Evolutionary conservation across 495 filamentous ascomycete species (phyloP).

Genomic region (Umbilicaria muhlenbergii): DNA sequence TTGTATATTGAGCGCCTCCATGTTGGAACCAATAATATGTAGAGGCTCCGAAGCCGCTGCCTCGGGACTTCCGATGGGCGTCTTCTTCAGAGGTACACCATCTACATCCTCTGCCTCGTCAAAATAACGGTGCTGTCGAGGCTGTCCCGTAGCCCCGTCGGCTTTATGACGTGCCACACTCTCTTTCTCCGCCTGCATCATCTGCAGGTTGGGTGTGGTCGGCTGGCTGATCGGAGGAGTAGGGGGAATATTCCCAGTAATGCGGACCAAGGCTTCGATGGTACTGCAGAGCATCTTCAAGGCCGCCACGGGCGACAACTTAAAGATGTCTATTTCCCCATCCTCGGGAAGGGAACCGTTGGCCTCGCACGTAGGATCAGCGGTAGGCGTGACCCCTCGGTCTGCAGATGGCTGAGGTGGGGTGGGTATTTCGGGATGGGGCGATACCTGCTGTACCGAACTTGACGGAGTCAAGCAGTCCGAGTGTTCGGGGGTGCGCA

Average conservation of each 20-base stretch:
- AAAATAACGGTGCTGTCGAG: constrained; percentile 4
- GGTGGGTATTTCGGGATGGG: constrained; percentile 10
- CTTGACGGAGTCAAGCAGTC: too few relatives aligned
- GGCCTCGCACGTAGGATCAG: constrained; percentile 7
- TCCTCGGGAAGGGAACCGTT: constrained; percentile 6
- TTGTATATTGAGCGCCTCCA: constrained; percentile 49
- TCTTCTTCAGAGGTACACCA: constrained; percentile 25
- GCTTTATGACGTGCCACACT: constrained; percentile 22
- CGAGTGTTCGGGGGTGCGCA: too few relatives aligned
- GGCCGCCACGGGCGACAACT: constrained; percentile 56
- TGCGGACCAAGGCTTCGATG: constrained; percentile 54
- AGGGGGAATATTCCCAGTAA: constrained; percentile 58
- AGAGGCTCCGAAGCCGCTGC: constrained; percentile 22
- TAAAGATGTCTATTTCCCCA: constrained; percentile 44
- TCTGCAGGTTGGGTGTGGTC: constrained; percentile 40
- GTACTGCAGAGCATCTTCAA: constrained; percentile 60
- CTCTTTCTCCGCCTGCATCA: constrained; percentile 41
- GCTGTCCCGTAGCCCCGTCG: not conserved
- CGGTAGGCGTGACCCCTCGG: constrained; percentile 4
- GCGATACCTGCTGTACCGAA: not conserved
- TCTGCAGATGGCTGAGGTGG: constrained; percentile 18
- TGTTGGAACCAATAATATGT: constrained; percentile 39
- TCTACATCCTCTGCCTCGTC: constrained; percentile 18
- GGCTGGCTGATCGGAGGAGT: constrained; percentile 50
- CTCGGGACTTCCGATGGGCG: constrained; percentile 29